phyloP scores from a whole-genome alignment of 169 alveolate genomes.

The Fabrea salina region DNA sequence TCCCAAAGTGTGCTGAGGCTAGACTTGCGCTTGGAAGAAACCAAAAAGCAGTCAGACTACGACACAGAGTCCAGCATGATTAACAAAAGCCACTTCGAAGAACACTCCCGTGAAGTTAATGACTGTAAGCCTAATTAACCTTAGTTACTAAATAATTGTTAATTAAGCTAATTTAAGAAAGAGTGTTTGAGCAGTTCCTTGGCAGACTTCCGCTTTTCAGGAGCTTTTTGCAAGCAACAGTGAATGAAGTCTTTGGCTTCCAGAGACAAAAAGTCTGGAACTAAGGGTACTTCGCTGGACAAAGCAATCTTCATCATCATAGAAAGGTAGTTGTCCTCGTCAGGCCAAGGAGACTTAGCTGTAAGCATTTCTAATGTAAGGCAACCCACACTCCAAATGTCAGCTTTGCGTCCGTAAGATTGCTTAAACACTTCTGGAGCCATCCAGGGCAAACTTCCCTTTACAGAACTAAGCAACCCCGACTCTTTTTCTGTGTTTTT shows the following conservation, averaged over 20 bases:
- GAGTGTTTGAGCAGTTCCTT: slow-evolving; percentile 29
- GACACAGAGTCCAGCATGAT: too few relatives aligned
- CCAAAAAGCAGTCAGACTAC: too few relatives aligned
- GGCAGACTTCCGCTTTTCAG: slow-evolving; percentile 41
- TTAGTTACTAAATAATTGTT: too few relatives aligned
- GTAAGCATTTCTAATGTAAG: slow-evolving; percentile 82
- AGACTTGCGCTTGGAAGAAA: too few relatives aligned
- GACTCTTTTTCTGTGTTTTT: not conserved
- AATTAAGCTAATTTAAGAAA: too few relatives aligned
- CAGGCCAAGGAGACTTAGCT: slow-evolving; percentile 79
- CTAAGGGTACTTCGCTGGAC: slow-evolving; percentile 44
- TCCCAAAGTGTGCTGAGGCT: too few relatives aligned
- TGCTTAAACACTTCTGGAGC: slow-evolving; percentile 84
- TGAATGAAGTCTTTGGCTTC: slow-evolving; percentile 39
- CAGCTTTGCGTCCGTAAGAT: slow-evolving; percentile 70
- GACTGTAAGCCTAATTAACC: too few relatives aligned
- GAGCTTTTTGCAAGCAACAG: slow-evolving; percentile 55
- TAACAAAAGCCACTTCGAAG: too few relatives aligned
- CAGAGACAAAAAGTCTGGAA: slow-evolving; percentile 41
- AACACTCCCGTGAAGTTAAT: too few relatives aligned
- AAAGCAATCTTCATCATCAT: slow-evolving; percentile 46
- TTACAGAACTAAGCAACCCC: slow-evolving; percentile 28
- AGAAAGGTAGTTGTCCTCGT: slow-evolving; percentile 41
- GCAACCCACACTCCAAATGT: slow-evolving; percentile 86
- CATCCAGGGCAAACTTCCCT: slow-evolving; percentile 88